Base-by-base conservation (phyloP, 345 rosid genomes). In the Toxicodendron radicans region DNA sequence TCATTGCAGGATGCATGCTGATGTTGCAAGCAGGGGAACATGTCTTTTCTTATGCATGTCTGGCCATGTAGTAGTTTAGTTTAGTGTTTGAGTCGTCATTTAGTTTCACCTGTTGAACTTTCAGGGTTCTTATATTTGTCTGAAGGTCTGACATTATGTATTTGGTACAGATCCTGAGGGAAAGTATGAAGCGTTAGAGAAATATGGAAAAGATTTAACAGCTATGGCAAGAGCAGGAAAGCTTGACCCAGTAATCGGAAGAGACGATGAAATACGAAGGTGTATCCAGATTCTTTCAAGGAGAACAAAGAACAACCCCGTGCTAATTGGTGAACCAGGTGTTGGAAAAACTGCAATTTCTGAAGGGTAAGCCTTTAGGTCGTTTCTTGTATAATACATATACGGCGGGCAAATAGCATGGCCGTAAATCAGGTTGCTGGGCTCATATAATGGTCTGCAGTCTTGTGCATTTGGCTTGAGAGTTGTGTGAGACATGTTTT, bases 311-410 rank as follows among this genome's bases (percentile, higher is more conserved):
- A 96, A 96, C 87, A 96, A 96, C 72, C 99, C 98, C 43, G 99
- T 96, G 75, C 86, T 93, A 66, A 96, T 96, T 49, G 98, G 98
- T 81, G 99, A 96, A 80, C 98, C 98, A 5, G 99, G 99, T 66
- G 99, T 93, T 66, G 99, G 99, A 53, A 96, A 96, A 88, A 93
- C 99, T 78, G 99, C 99, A 65, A 92, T 96, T 53, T 93, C 99
- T 49, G 98, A 96, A 82, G 99, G 99, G 99, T 95, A 82, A 83
- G 81, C 75, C 56, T 32, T 60, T 43, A 53, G 21, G 38, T 11
- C 14, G 41, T 60, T 63, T 11, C 45, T 30, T 67, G 2, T 18
- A 2, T 9, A 38, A 35, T 58, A 46, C 66, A 33, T 60, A 58
- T 16, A 60, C 35, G 46, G 58, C 21, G 17, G 73, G 73, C 51